Evolutionary conservation across 768 basidiomycete species (phyloP), one percentile per base, ranked within the genome.

Genomic region (Collybiopsis luxurians): DNA sequence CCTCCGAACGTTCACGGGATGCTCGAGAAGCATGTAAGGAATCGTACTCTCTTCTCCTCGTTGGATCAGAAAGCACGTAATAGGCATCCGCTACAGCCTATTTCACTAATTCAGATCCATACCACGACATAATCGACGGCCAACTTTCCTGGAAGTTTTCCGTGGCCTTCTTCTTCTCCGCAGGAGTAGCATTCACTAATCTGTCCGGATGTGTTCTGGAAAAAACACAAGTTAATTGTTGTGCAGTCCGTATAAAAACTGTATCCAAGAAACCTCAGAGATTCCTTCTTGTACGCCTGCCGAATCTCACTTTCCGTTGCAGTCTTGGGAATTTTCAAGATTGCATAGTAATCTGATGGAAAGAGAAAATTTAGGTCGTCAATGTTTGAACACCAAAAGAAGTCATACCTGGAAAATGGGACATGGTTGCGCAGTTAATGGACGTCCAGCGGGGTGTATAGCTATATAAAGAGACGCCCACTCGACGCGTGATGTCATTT

Each of bases 151-250:
- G 92, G 69, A 95, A 96, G 55, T 79, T 79, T 69, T 94, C 93
- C 2, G 95, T 97, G 0, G 94, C 87, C 13, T 64, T 68, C 63
- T 80, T 81, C 70, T 81, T 89, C 69, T 95, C 89, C n/a, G 77
- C 75, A 19, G 83, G 77, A 3, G 83, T 84, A 3, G 84, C 90
- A 59, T 85, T 89, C 17, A 75, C 76, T 23, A 95, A 74, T 61
- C 95, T 77, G 68, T 97, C 95, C 2, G 95, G 95, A 68, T 97
- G 95, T 1, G 92, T 95, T 71, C 89, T 94, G 59, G 15, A 27
- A 28, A 17, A 60, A 56, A 40, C 59, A 61, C 60, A 52, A 9
- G 49, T 57, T 63, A 56, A 70, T 67, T 38, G 61, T 58, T 57
- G 23, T 39, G 45, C 42, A 49, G 19, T 34, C 23, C 10, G 45